phyloP scores from a whole-genome alignment of 1,139 yeast genomes.

The Scheffersomyces lignicola region DNA sequence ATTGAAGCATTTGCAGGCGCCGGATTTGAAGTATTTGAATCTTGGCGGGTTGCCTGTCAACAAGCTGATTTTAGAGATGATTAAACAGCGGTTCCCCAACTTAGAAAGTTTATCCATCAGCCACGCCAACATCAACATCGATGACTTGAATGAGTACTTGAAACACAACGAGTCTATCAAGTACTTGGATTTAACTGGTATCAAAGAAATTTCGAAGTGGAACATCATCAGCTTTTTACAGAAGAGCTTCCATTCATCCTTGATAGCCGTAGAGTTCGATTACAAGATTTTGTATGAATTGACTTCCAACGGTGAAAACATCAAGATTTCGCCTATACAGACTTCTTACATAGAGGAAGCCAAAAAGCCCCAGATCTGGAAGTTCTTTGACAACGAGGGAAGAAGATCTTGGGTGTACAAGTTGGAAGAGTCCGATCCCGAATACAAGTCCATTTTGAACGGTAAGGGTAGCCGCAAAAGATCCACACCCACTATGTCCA shows the following conservation, averaged over 20 bases:
- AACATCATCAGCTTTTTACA: slow-evolving; percentile 26
- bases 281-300: slow-evolving; percentile 40
- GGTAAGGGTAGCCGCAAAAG: slow-evolving; percentile 11
- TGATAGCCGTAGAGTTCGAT: slow-evolving; percentile 41
- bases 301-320: slow-evolving; percentile 35
- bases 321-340: slow-evolving; percentile 31
- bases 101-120: slow-evolving; percentile 66
- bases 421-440: slow-evolving; percentile 37
- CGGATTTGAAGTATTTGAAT: slow-evolving; percentile 56
- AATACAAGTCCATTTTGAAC: slow-evolving; percentile 30
- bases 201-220: slow-evolving; percentile 24
- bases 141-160: slow-evolving; percentile 51
- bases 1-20: slow-evolving; percentile 53
- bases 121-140: slow-evolving; percentile 52
- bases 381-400: slow-evolving; percentile 60
- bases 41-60: slow-evolving; percentile 76
- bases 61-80: slow-evolving; percentile 50
- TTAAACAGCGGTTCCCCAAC: slow-evolving; percentile 53
- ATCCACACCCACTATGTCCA: slow-evolving; percentile 16
- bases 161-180: slow-evolving; percentile 21
- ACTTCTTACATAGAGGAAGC: slow-evolving; percentile 26
- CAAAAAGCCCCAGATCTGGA: slow-evolving; percentile 45
- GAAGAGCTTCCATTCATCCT: slow-evolving; percentile 26
- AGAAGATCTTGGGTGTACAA: slow-evolving; percentile 83
- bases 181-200: slow-evolving; percentile 43